A percentile compares a stretch with the other conserved stretches of the same genome.
Evolutionary conservation across 2,329 filamentous ascomycete species (phyloP).

Genomic region (Talaromyces sp.): DNA sequence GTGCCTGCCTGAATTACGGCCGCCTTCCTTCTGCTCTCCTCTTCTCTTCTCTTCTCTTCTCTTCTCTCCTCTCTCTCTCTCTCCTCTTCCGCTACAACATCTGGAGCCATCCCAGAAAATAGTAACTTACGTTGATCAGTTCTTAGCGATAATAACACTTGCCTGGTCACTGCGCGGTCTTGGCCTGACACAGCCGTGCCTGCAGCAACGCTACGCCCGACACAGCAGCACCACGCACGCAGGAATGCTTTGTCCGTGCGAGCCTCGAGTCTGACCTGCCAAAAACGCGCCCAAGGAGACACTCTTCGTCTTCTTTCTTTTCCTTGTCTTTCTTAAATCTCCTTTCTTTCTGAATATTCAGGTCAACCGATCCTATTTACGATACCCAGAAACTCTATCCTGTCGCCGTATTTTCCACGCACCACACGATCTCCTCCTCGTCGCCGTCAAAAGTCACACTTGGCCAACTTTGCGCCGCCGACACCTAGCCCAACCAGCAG

Average conservation of each 20-base stretch:
- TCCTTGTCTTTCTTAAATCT: neutral
- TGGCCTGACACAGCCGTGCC: slow-evolving; percentile 5
- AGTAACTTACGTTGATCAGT: neutral
- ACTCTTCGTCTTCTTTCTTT: neutral
- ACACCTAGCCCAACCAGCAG: too few relatives aligned
- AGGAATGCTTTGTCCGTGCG: slow-evolving; percentile 13
- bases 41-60: neutral
- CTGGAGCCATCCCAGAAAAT: neutral
- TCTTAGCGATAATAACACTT: neutral
- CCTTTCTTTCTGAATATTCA: neutral
- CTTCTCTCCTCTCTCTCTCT: neutral
- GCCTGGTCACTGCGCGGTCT: neutral
- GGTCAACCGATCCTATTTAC: neutral
- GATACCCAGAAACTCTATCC: neutral
- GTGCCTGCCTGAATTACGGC: neutral
- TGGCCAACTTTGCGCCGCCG: neutral
- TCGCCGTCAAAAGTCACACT: neutral
- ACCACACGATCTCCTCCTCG: neutral
- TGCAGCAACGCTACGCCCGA: slow-evolving; percentile 8
- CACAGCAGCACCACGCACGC: slow-evolving; percentile 2
- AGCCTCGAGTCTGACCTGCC: slow-evolving; percentile 9
- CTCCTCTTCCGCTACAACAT: neutral
- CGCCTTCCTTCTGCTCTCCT: neutral
- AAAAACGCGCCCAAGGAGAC: slow-evolving; percentile 1
- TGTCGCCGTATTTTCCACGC: neutral